Percentiles rank a stretch among this genome's conserved stretches.
These are phyloP conservation scores for Fragosphaeria purpurea DNA, from an alignment of 2,329 filamentous ascomycete species.

Conservation along the genomic window DNA sequence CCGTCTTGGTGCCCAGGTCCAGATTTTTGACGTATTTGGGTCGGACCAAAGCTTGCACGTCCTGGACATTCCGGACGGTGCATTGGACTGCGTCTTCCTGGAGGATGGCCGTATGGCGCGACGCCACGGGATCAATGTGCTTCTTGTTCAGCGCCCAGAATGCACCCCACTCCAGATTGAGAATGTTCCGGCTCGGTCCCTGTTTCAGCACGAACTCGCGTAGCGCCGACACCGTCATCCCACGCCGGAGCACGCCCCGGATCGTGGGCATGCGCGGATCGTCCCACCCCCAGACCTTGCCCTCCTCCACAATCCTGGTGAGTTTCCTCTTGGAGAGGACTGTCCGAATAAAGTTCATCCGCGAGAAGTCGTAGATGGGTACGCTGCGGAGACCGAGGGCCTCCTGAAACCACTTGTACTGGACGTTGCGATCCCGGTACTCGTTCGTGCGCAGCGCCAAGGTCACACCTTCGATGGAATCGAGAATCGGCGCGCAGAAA, in stretches of 20 bases:
- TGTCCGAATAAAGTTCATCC: slow-evolving; percentile 73
- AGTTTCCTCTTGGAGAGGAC: slow-evolving; percentile 78
- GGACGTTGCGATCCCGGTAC: slow-evolving; percentile 70
- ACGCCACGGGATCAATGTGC: slow-evolving; percentile 67
- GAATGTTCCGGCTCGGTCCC: slow-evolving; percentile 73
- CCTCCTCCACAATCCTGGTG: slow-evolving; percentile 62
- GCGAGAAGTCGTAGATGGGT: slow-evolving; percentile 74
- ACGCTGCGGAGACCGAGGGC: slow-evolving; percentile 64
- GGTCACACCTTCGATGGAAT: slow-evolving; percentile 69
- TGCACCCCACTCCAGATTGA: slow-evolving; percentile 72
- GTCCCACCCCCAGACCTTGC: slow-evolving; percentile 30
- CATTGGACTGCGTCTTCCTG: slow-evolving; percentile 62
- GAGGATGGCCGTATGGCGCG: slow-evolving; percentile 62
- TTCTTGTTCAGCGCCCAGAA: slow-evolving; percentile 72
- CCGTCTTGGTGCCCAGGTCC: slow-evolving; percentile 73
- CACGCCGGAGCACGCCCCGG: slow-evolving; percentile 65
- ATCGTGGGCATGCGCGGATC: slow-evolving; percentile 73
- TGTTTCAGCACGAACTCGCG: slow-evolving; percentile 75
- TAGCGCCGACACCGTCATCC: slow-evolving; percentile 69
- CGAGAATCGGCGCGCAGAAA: slow-evolving; percentile 74
- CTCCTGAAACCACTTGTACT: slow-evolving; percentile 77
- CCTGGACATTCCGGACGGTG: slow-evolving; percentile 54
- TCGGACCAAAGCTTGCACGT: slow-evolving; percentile 55
- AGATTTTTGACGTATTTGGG: slow-evolving; percentile 84
- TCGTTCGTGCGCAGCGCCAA: slow-evolving; percentile 74